A percentile compares a stretch with the other conserved stretches of the same genome.
phyloP scores from a whole-genome alignment of 352 stramenopile genomes.

The Globisporangium spinosum region DNA sequence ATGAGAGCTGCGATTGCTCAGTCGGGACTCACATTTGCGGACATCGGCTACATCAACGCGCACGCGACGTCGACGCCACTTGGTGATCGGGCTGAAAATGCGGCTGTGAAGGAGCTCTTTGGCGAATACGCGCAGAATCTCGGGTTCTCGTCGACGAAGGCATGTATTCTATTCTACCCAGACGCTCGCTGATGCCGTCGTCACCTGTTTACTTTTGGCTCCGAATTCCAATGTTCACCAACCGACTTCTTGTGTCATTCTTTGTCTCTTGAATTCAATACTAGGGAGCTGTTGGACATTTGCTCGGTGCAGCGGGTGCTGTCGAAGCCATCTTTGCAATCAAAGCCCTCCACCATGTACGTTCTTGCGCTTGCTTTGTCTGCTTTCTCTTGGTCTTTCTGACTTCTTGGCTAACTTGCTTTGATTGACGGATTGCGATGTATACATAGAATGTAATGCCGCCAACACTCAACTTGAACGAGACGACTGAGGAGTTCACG shows the following conservation, averaged over 20 bases:
- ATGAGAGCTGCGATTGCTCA: conserved; percentile 91
- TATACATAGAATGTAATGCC: conserved; percentile 80
- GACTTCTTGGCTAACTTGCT: neutral
- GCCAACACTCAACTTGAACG: conserved; percentile 91
- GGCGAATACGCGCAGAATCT: conserved; percentile 45
- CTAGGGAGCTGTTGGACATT: conserved; percentile 92
- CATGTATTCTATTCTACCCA: conserved; percentile 15
- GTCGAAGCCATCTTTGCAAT: conserved; percentile 96
- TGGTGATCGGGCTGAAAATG: conserved; percentile 93
- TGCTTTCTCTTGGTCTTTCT: neutral
- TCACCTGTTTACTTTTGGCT: neutral
- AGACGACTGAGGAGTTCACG: conserved; percentile 73
- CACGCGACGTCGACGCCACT: conserved; percentile 98
- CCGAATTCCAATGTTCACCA: neutral
- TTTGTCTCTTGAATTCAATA: neutral
- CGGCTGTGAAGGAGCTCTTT: conserved; percentile 89
- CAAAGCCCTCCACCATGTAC: conserved; percentile 87
- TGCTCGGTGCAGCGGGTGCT: conserved; percentile 94
- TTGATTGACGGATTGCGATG: neutral
- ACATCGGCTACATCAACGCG: conserved; percentile 97
- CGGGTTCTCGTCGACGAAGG: conserved; percentile 83
- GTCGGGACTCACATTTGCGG: conserved; percentile 62
- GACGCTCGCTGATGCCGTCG: neutral
- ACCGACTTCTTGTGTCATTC: neutral
- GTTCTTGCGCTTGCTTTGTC: conserved; percentile 9